Conservation (phyloP, 2,329 filamentous ascomycete genomes). For the Claviceps africana region DNA sequence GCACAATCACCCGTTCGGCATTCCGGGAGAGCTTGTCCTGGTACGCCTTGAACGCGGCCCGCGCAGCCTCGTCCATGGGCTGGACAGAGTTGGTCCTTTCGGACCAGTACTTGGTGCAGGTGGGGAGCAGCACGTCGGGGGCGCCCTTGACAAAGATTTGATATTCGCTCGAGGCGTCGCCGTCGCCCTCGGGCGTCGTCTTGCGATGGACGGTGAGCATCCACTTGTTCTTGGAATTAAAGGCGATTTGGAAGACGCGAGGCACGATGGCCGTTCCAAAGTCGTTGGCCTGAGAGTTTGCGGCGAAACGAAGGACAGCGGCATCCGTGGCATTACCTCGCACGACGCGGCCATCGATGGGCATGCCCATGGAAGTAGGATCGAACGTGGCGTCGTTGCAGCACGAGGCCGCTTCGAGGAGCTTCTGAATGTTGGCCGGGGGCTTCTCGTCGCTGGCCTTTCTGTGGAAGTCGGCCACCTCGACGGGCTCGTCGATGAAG, state of each 20-base stretch:
- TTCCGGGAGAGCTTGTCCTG: constrained; percentile 27
- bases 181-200: constrained; percentile 10
- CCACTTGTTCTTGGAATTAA: constrained; percentile 38
- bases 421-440: constrained; percentile 8
- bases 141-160: constrained; percentile 39
- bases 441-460: constrained; percentile 8
- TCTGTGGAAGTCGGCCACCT: constrained; percentile 13
- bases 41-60: constrained; percentile 19
- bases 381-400: constrained; percentile 32
- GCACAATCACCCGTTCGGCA: constrained; percentile 29
- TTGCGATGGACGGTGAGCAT: constrained; percentile 28
- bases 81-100: constrained; percentile 15
- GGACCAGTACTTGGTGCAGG: constrained; percentile 23
- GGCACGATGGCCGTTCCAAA: constrained; percentile 9
- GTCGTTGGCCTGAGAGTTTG: constrained; percentile 11
- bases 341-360: constrained; percentile 20
- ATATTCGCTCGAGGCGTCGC: constrained; percentile 15
- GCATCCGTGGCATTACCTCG: constrained; percentile 30
- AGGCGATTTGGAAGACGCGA: constrained; percentile 28
- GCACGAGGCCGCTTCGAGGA: constrained; percentile 18
- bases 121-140: constrained; percentile 32
- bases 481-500: constrained; percentile 21
- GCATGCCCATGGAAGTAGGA: constrained; percentile 20
- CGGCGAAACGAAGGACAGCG: constrained; percentile 26
- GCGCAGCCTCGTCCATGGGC: constrained; percentile 21